Evolutionary conservation across 2,329 filamentous ascomycete genomes (phyloP).

Genomic region (Colletotrichum gloeosporioides): DNA sequence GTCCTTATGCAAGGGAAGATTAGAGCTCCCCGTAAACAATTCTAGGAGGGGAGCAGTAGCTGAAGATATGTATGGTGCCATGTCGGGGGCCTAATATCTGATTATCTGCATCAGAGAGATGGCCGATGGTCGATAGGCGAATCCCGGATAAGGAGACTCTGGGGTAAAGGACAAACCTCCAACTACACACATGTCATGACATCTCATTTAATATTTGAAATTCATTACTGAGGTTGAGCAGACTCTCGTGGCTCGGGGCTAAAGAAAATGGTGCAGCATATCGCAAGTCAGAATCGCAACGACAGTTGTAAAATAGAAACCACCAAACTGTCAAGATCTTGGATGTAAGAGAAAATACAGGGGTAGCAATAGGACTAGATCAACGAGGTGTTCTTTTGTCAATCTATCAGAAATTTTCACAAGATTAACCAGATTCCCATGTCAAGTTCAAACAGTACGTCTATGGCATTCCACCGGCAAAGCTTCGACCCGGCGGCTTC

Average conservation of each 20-base stretch:
- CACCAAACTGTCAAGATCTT: no score
- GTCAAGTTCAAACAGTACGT: not conserved
- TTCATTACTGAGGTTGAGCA: no score
- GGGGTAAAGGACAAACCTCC: not conserved
- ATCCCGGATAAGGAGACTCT: not conserved
- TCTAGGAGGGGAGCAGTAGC: rapidly evolving
- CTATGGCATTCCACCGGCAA: not conserved
- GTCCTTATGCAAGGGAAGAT: no score
- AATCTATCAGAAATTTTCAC: not conserved
- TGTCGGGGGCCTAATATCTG: not conserved
- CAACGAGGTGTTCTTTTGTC: not conserved
- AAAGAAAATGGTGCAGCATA: no score
- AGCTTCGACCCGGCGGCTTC: not conserved
- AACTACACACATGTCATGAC: not conserved
- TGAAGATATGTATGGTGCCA: not conserved
- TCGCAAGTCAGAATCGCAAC: no score
- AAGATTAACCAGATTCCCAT: not conserved
- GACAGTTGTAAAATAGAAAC: no score
- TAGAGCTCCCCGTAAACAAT: no score
- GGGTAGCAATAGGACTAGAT: not conserved
- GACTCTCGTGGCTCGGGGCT: not conserved
- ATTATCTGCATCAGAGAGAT: not conserved
- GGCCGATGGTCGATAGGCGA: not conserved
- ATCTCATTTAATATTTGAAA: not conserved
- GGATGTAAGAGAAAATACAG: rapidly evolving